These are phyloP conservation scores for Colletotrichum sansevieriae DNA, from an alignment of 2,329 filamentous ascomycete genomes.

Conservation along the genomic window DNA sequence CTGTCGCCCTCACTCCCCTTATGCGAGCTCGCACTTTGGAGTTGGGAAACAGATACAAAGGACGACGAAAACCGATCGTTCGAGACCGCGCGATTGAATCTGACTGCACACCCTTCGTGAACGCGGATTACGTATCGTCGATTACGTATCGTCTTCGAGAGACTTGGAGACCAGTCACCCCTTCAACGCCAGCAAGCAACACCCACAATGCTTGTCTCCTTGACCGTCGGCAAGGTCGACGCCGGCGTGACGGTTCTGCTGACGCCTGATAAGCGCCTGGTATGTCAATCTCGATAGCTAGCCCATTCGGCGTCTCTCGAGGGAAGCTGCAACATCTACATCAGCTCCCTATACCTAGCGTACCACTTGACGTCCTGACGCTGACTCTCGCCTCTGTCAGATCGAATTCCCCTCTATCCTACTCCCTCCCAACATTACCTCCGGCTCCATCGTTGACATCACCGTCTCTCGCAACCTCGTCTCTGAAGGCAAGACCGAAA, in stretches of 20 bases:
- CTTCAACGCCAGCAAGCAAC: conserved; percentile 23
- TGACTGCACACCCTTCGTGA: background rate
- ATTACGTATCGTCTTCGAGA: conserved; percentile 23
- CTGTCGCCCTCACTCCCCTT: background rate
- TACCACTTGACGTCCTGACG: conserved; percentile 11
- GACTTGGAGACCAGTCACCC: conserved; percentile 1
- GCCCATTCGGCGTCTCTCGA: background rate
- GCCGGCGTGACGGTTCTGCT: conserved; percentile 97
- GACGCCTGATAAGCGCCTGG: conserved; percentile 95
- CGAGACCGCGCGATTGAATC: conserved; percentile 19
- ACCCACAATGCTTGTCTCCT: conserved; percentile 87
- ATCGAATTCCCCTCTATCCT: conserved; percentile 99
- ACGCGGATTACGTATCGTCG: conserved; percentile 17
- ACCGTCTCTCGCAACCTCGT: conserved; percentile 88
- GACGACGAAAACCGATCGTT: background rate
- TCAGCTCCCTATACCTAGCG: conserved; percentile 1
- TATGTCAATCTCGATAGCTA: conserved; percentile 61
- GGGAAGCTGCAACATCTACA: conserved; percentile 2
- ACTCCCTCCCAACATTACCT: conserved; percentile 93
- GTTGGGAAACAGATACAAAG: background rate
- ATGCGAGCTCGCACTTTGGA: background rate
- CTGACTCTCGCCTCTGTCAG: conserved; percentile 61
- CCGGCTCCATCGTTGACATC: conserved; percentile 98
- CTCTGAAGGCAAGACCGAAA: conserved; percentile 81
- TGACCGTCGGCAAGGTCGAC: conserved; percentile 99